phyloP scores from a whole-genome alignment of 768 basidiomycete genomes.

The Paxillus rubicundulus region DNA sequence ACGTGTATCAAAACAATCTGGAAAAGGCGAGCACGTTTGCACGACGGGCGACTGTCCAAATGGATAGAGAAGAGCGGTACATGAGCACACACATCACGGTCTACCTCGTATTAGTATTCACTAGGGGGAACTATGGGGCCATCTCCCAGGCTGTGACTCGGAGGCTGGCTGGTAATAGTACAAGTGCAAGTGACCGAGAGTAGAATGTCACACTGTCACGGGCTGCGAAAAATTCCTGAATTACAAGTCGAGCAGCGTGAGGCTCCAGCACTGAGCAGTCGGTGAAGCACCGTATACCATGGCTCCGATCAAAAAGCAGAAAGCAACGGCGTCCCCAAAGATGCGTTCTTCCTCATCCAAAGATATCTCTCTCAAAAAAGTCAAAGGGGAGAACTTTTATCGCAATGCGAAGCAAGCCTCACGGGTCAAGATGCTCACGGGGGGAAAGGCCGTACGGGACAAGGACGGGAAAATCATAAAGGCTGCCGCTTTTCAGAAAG shows the following conservation, averaged over 20 bases:
- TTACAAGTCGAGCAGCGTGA: neutral
- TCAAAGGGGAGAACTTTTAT: constrained; percentile 98
- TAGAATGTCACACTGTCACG: too few relatives aligned
- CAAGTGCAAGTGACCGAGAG: too few relatives aligned
- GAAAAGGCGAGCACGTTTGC: constrained; percentile 45
- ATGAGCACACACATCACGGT: constrained; percentile 38
- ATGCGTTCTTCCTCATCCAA: constrained; percentile 44
- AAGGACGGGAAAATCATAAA: constrained; percentile 89
- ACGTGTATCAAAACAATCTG: constrained; percentile 52
- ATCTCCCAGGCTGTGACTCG: too few relatives aligned
- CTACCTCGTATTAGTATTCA: neutral
- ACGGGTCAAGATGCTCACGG: constrained; percentile 87
- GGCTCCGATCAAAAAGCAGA: constrained; percentile 31
- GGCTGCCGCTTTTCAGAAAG: constrained; percentile 94
- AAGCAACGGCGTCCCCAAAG: constrained; percentile 30
- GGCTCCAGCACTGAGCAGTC: neutral
- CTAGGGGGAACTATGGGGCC: too few relatives aligned
- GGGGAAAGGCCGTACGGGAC: constrained; percentile 89
- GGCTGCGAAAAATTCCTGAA: too few relatives aligned
- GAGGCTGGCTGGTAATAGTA: too few relatives aligned
- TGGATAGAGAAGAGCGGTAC: constrained; percentile 41
- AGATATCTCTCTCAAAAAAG: constrained; percentile 58
- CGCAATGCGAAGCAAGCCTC: constrained; percentile 88
- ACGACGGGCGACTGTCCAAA: constrained; percentile 48
- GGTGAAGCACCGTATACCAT: constrained; percentile 12